Evolutionary conservation across 2,329 filamentous ascomycete species (phyloP).

Genomic region (Cytospora leucostoma): DNA sequence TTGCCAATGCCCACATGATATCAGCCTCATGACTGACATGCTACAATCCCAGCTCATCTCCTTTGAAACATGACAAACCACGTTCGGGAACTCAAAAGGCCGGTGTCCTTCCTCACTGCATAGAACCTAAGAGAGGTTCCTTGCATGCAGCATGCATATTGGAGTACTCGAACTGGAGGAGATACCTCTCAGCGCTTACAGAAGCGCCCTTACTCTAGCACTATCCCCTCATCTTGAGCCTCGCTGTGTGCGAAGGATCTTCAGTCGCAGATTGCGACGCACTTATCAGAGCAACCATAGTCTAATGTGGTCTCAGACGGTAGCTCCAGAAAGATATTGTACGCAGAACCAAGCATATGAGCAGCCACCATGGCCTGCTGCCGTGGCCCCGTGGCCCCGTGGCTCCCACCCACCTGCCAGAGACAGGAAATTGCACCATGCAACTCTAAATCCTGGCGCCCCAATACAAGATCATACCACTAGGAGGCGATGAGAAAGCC

Average conservation of each 20-base stretch:
- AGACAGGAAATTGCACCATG: slow-evolving; percentile 18
- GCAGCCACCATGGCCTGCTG: slow-evolving; percentile 2
- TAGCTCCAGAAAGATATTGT: background rate
- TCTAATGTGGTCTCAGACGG: background rate
- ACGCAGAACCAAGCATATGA: background rate
- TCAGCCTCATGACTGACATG: slow-evolving; percentile 4
- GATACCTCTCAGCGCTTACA: background rate
- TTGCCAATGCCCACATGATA: slow-evolving; percentile 5
- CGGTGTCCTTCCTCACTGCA: background rate
- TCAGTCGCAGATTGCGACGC: background rate
- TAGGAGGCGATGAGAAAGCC: slow-evolving; percentile 8
- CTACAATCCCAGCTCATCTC: background rate
- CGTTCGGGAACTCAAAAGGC: background rate
- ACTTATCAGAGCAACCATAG: background rate
- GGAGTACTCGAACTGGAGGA: background rate
- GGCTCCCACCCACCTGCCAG: slow-evolving; percentile 4
- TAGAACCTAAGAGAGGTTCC: background rate
- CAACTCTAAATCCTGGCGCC: slow-evolving; percentile 14
- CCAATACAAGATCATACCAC: background rate
- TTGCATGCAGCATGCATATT: slow-evolving; percentile 1
- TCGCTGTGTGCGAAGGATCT: background rate
- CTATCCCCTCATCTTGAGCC: background rate
- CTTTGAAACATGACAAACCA: slow-evolving; percentile 15
- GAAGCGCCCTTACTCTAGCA: slow-evolving; percentile 3
- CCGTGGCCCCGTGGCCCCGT: background rate